A percentile compares a stretch with the other conserved stretches of the same genome.
phyloP scores from a whole-genome alignment of 345 rosid species.

The Sonneratia caseolaris region DNA sequence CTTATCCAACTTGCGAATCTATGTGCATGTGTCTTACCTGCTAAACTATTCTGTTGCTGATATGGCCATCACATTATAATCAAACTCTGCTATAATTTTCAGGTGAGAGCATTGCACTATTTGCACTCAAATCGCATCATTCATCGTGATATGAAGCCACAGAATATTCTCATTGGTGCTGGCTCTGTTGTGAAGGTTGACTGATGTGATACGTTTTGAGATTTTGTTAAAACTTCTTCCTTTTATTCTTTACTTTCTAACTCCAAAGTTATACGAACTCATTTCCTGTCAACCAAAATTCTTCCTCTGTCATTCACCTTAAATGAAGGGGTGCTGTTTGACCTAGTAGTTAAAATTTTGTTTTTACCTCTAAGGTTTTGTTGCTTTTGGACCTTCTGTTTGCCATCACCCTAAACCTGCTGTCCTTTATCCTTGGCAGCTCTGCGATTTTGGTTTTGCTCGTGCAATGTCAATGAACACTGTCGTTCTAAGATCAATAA shows the following conservation, averaged over 20 bases:
- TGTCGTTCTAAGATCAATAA: constrained; percentile 87
- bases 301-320: not conserved
- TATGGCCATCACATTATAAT: not conserved
- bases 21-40: not conserved
- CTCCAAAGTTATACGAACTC: not conserved
- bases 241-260: not conserved
- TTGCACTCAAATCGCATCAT: constrained; percentile 96
- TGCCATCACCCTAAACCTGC: constrained; percentile 2
- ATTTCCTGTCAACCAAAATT: not conserved
- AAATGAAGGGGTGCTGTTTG: not conserved
- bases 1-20: not conserved
- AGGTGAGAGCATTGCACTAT: constrained; percentile 92
- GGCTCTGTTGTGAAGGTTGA: constrained; percentile 88
- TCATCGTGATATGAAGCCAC: constrained; percentile 99
- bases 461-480: constrained; percentile 98
- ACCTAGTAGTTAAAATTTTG: not conserved
- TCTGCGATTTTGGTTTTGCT: constrained; percentile 98
- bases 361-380: not conserved
- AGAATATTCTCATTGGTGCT: constrained; percentile 92
- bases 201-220: not conserved
- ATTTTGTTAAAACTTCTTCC: not conserved
- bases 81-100: constrained; percentile 9
- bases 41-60: not conserved
- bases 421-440: constrained; percentile 36
- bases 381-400: not conserved